A percentile compares a stretch with the other conserved stretches of the same genome.
Conservation (phyloP, 108 stramenopile genomes). For the Nitzschia putrida region DNA sequence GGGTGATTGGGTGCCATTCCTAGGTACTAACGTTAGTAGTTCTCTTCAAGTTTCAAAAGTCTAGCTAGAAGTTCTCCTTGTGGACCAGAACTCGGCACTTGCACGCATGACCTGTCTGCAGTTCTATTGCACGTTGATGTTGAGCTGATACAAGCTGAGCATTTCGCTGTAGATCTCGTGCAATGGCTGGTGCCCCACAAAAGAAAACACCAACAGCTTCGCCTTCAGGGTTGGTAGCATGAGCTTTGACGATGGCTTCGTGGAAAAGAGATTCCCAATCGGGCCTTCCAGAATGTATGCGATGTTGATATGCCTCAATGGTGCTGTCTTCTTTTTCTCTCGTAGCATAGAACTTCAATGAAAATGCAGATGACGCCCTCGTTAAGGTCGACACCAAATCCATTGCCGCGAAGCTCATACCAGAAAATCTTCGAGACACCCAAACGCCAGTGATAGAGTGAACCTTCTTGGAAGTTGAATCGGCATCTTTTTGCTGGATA, state of each 20-base stretch:
- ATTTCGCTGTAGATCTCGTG: constrained; percentile 6
- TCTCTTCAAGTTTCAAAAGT: no score
- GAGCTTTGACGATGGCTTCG: constrained; percentile 13
- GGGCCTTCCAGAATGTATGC: constrained; percentile 8
- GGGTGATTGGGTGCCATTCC: no score
- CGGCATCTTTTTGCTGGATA: neutral
- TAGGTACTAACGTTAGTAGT: no score
- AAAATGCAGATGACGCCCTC: neutral
- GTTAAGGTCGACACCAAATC: neutral
- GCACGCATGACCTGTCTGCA: constrained; percentile 3
- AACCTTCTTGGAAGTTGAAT: constrained; percentile 1
- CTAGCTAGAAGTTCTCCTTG: constrained; percentile 24
- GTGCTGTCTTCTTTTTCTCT: constrained; percentile 8
- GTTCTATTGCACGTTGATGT: constrained; percentile 6
- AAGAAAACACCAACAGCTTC: constrained; percentile 27
- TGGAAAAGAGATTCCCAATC: constrained; percentile 9
- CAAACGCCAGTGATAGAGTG: constrained; percentile 15
- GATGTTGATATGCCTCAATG: neutral
- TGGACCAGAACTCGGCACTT: constrained; percentile 22
- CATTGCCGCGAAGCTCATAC: constrained; percentile 18
- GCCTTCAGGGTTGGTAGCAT: constrained; percentile 15
- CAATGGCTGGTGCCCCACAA: constrained; percentile 24
- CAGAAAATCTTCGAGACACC: constrained; percentile 6
- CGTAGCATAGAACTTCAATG: constrained; percentile 18
- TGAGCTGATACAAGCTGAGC: constrained; percentile 19